Evolutionary conservation across 78 protist species (phyloP), one percentile per base, ranked within the genome.

Genomic region (Diacronema lutheri): DNA sequence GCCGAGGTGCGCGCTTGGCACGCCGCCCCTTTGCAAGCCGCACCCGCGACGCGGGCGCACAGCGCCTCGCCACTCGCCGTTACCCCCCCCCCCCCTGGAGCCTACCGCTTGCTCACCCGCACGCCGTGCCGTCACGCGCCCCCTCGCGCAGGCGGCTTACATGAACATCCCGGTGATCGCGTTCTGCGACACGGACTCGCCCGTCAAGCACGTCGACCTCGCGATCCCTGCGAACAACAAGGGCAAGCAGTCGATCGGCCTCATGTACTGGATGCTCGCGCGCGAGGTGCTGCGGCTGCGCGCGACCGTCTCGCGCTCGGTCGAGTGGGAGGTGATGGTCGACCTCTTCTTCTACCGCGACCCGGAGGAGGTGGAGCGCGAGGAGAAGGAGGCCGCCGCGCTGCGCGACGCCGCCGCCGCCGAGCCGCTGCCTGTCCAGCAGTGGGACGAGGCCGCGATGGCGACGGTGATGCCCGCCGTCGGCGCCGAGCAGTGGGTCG

Each of bases 161-260:
- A 98, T 88, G 84, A 98, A 97, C 97, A 93, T 98, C 96, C 99
- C 99, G 84, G 86, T 89, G 90, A 96, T 99, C 78, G 99, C 99
- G 85, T 93, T 99, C 93, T 95, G 98, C 96, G 96, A 97, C 93
- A 86, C 98, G 56, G 97, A 97, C 94, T 91, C 98, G 55, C 96
- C 97, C 50, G 88, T 96, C 79, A 83, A 68, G 61, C 87, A 90
- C 93, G 96, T 98, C 73, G 99, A 97, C 92, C 89, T 94, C 58
- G 99, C 98, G 86, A 97, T 99, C 92, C 99, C 99, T 58, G 94
- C 98, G 93, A 99, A 99, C 98, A 98, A 97, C 98, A 94, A 97
- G 93, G 89, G 93, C 69, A 81, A 78, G 87, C 79, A 91, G 91
- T 87, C 99, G 71, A 91, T 95, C 87, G 99, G 97, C 62, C 90